These are phyloP conservation scores for Aspergillus jensenii DNA, from an alignment of 2,329 filamentous ascomycete species.

Conservation along the genomic window DNA sequence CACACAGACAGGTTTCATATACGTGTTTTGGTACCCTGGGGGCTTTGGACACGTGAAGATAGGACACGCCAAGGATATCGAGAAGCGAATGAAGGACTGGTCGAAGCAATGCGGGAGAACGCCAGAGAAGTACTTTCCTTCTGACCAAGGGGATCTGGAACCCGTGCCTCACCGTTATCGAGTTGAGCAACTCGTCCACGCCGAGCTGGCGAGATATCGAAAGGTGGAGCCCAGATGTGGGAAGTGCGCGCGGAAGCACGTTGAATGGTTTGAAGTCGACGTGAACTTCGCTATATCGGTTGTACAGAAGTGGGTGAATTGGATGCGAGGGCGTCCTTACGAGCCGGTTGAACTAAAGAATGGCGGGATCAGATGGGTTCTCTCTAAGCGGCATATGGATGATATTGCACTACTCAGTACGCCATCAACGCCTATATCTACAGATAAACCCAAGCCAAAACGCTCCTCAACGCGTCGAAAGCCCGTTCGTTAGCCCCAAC, in stretches of 20 bases:
- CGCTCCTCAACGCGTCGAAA: no score
- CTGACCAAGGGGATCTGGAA: background rate
- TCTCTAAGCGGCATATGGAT: background rate
- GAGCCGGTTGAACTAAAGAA: background rate
- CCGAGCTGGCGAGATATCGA: background rate
- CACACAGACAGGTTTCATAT: background rate
- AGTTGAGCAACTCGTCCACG: conserved; percentile 6
- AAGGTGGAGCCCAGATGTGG: background rate
- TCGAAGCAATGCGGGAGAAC: background rate
- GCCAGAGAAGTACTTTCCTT: background rate
- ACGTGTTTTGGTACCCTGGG: conserved; percentile 1
- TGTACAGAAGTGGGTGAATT: conserved; percentile 5
- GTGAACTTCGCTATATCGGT: background rate
- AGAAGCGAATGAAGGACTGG: background rate
- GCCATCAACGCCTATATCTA: no score
- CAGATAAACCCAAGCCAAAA: no score
- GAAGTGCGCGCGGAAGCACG: background rate
- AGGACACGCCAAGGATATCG: background rate
- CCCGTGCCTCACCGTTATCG: background rate
- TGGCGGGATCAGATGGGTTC: background rate
- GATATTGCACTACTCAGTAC: no score
- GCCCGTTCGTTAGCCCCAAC: no score
- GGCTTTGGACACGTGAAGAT: conserved; percentile 9
- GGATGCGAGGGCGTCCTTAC: conserved; percentile 4
- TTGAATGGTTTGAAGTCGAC: conserved; percentile 4